Base-by-base conservation (phyloP, 139 green algal genomes). In the Chlorella sp. region DNA sequence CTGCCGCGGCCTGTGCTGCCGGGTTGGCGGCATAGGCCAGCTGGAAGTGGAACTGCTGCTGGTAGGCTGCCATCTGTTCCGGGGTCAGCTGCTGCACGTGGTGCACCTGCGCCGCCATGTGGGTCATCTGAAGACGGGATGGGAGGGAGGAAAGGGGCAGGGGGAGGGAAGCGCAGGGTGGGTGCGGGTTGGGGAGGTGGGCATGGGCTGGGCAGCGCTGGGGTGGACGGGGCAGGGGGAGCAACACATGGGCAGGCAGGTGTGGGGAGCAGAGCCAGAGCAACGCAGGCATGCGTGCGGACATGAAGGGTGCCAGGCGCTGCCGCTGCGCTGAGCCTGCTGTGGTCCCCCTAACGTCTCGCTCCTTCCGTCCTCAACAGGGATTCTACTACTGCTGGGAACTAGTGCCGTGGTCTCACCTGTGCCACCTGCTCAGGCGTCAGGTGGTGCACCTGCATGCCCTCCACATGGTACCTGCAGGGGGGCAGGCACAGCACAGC, bases 31-130 rank as follows among this genome's bases (percentile, higher is more conserved):
- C 40, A 34, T 36, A 36, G 4, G 64, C 64, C 64, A 88, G 3
- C 37, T 79, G 85, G 85, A 83, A 89, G 28, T 36, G 71, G 39
- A 73, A 30, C 32, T 83, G 71, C 85, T 75, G 71, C 71, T 83
- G 75, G 85, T 82, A 69, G 21, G 71, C 71, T 16, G 71, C 85
- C 42, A 88, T 80, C 83, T 88, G 83, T 37, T 88, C 61, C 16
- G 83, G 83, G 21, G 64, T 88, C 64, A 88, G 22, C 61, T 34
- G 28, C 26, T 88, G 83, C 53, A 79, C 83, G 64, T 79, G 64
- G 22, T 88, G 83, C 53, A 79, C 83, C 83, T 79, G 64, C 37
- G 57, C 53, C 28, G 81, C 81, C 81, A 86, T 86, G 53, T 85
- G 79, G 24, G 37, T 24, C 73, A 30, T 73, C 66, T 28, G 77